A percentile compares a stretch with the other conserved stretches of the same genome.
Conservation (phyloP, 139 green algal species). For the Ulvella scutata region DNA sequence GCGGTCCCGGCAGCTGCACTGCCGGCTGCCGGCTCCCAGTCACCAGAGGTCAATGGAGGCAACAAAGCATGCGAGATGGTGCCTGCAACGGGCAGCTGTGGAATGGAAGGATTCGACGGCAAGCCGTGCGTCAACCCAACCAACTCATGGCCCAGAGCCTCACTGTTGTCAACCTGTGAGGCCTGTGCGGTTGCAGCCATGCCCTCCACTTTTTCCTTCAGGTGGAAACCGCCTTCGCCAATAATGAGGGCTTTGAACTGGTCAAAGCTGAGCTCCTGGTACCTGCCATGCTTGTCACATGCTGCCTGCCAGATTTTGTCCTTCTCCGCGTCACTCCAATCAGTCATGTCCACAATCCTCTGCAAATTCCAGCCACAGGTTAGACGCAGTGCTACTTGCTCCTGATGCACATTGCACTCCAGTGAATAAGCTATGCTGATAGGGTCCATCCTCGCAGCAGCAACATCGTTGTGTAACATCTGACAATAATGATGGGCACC, state of each 20-base stretch:
- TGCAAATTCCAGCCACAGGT: background rate
- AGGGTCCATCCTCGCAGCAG: no score
- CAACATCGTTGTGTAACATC: no score
- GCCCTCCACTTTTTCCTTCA: background rate
- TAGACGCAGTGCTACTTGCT: no score
- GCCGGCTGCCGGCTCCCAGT: background rate
- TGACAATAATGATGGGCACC: no score
- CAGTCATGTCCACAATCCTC: background rate
- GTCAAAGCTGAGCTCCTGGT: constrained; percentile 13
- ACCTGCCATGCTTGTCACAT: background rate
- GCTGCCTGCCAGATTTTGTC: background rate
- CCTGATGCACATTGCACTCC: no score
- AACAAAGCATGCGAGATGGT: background rate
- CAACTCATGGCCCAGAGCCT: background rate
- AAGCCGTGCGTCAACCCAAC: no score
- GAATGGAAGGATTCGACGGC: no score
- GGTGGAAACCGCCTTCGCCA: background rate
- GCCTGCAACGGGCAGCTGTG: background rate
- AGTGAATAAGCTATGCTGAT: no score
- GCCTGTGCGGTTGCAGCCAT: background rate
- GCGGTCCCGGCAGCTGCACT: no score
- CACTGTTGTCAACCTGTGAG: background rate
- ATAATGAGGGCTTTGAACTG: constrained; percentile 28
- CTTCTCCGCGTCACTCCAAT: background rate
- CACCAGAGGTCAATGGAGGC: background rate